Base-by-base conservation (phyloP, 768 basidiomycete species). In the Phylloporus scabripes region DNA sequence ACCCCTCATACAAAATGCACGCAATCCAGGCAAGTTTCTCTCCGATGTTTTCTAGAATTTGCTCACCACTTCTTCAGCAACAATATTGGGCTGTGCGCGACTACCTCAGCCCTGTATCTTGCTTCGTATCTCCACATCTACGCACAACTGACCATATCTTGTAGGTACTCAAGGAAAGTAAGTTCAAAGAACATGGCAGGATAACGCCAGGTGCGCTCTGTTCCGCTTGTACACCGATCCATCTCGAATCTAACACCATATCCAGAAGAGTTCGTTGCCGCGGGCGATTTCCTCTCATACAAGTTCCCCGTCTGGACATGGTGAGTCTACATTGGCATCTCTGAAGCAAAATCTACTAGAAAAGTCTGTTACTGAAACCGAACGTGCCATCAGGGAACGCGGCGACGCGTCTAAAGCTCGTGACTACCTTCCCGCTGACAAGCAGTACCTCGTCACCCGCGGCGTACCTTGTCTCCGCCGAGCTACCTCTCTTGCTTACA, bases 251-350 rank as follows among this genome's bases (percentile, higher is more conserved):
- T 53, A 50, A 61, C 53, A 42, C 45, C 45, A 17, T 31, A 24
- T 44, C 14, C 65, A 89, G 95, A 99, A 81, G 96, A 98, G 70
- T 98, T 96, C 62, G 92, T 97, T 24, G 92, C 91, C 14, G 96
- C 96, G 7, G 96, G 96, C 46, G 96, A 99, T 68, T 98, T 97
- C 70, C 73, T 99, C 51, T 77, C 85, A 7, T 97, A 97, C 81
- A 99, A 99, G 74, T 99, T 99, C 70, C 91, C 92, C 10, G 92
- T 96, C 21, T 99, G 96, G 96, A 76, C 82, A 61, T 99, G 96
- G 96, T 91, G 49, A 58, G 87, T 66, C 46, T 4, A 12, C 7
- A 24, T 18, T 0, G 1, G 10, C 34, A 9, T 18, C 2, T 7
- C 24, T 36, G 10, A 2, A 18, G 14, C 7, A 4, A 3, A 14